phyloP scores from a whole-genome alignment of 768 basidiomycete species.

The Tylopilus cervinicoccineus region DNA sequence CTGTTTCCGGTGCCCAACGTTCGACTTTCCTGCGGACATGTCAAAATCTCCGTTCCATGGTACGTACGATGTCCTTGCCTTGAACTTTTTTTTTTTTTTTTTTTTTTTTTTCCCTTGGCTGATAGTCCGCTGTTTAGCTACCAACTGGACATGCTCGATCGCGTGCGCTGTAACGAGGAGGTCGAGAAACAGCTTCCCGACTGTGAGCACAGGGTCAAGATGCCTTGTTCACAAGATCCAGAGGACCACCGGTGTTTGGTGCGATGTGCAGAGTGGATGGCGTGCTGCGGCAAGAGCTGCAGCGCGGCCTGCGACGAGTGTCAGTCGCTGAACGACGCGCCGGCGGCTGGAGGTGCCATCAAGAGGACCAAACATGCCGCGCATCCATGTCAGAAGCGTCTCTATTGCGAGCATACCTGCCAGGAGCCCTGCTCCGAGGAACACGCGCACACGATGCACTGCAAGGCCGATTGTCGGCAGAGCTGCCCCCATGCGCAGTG shows the following conservation, averaged over 20 bases:
- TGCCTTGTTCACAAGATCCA: slow-evolving; percentile 48
- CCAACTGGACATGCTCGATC: slow-evolving; percentile 40
- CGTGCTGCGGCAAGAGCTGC: slow-evolving; percentile 54
- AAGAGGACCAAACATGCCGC: slow-evolving; percentile 34
- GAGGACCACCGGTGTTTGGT: slow-evolving; percentile 35
- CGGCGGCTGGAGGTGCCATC: slow-evolving; percentile 3
- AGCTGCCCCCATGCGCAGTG: slow-evolving; percentile 53
- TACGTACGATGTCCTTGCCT: slow-evolving; percentile 32
- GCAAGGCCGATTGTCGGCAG: slow-evolving; percentile 48
- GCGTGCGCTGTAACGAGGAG: slow-evolving; percentile 39
- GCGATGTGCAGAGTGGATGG: slow-evolving; percentile 42
- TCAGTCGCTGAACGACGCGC: slow-evolving; percentile 25
- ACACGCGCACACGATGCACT: slow-evolving; percentile 47
- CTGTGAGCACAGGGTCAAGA: slow-evolving; percentile 51
- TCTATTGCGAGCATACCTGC: slow-evolving; percentile 59
- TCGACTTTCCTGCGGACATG: slow-evolving; percentile 57
- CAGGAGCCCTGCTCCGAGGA: slow-evolving; percentile 42
- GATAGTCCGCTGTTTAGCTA: slow-evolving; percentile 33
- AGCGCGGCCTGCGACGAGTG: slow-evolving; percentile 47
- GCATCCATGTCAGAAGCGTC: slow-evolving; percentile 48
- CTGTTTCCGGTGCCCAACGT: slow-evolving; percentile 43
- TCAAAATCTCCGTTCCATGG: slow-evolving; percentile 44
- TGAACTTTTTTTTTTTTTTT: neutral
- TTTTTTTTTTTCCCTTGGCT: neutral
- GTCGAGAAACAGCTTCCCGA: slow-evolving; percentile 42